Evolutionary conservation across 495 filamentous ascomycete genomes (phyloP).

Genomic region (Podospora fimiseda): DNA sequence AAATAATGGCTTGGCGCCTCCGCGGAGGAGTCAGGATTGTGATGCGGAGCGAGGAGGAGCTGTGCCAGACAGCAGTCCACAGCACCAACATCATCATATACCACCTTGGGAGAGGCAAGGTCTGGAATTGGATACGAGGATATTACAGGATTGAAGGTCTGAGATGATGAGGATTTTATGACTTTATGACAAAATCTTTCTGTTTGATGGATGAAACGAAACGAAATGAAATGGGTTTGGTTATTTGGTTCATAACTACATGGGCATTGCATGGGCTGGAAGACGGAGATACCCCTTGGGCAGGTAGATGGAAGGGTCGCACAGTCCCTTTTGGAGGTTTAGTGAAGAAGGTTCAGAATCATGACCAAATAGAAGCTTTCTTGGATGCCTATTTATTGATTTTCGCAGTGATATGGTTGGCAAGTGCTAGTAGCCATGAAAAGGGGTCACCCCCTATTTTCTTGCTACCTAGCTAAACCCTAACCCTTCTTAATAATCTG

Average conservation of each 20-base stretch:
- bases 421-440: too few species aligned
- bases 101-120: slow-evolving; percentile 12
- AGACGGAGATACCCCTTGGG: too few species aligned
- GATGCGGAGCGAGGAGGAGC: not conserved
- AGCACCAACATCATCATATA: not conserved
- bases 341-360: too few species aligned
- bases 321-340: too few species aligned
- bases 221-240: too few species aligned
- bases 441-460: not conserved
- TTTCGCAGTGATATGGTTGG: too few species aligned
- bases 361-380: too few species aligned
- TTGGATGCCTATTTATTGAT: too few species aligned
- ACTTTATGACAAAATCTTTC: not conserved
- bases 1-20: not conserved
- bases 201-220: not conserved
- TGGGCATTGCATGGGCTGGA: too few species aligned
- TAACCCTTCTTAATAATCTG: not conserved
- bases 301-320: too few species aligned
- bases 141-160: slow-evolving; percentile 8
- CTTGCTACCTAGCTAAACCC: not conserved
- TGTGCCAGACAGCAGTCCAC: not conserved
- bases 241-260: too few species aligned
- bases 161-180: not conserved
- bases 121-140: slow-evolving; percentile 9
- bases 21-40: not conserved